Evolutionary conservation across 2,329 filamentous ascomycete genomes (phyloP), one percentile per base, ranked within the genome.

Genomic region (Aspergillus sp.): DNA sequence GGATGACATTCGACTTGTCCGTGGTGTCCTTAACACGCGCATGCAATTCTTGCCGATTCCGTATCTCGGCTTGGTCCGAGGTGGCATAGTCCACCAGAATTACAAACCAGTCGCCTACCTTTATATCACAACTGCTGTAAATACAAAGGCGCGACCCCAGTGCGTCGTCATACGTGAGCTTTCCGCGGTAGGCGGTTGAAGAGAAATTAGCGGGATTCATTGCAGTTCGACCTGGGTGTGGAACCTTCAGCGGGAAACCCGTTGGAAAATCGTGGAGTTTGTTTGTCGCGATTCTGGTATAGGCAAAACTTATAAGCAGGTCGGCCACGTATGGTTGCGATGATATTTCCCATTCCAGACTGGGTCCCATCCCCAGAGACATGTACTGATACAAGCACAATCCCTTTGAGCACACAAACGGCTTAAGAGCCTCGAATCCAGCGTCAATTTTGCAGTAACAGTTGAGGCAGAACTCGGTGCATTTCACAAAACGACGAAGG

Each of bases 381-480:
- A 96, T 89, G 75, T 95, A 96, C 69, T 97, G 93, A 67, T 90
- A 96, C 4, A 96, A 78, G 67, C 93, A 97, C 3, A 97, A 79
- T 1, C 82, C 79, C 12, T 84, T 82, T 20, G 84, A 84, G 74
- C 93, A 97, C 45, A 96, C 91, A 60, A 89, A 91, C 2, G 78
- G 79, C 58, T 79, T 80, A 30, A 81, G 55, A 1, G 78, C 75
- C 61, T 80, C 77, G 39, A 93, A 86, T 0, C 84, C 82, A 2
- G 80, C 81, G 1, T 83, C 73, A 37, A 90, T 82, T 63, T 82
- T 87, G 63, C 83, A 83, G 72, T 96, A 90, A 67, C 93, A 97
- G 22, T 93, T 86, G 54, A 96, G 82, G 72, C 93, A 97, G 72
- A 93, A 96, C 54, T 95, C 87, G 0, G 90, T 91, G 70, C 91